Conservation (phyloP, 1,284 basidiomycete genomes). For the Phlebopus sp. region DNA sequence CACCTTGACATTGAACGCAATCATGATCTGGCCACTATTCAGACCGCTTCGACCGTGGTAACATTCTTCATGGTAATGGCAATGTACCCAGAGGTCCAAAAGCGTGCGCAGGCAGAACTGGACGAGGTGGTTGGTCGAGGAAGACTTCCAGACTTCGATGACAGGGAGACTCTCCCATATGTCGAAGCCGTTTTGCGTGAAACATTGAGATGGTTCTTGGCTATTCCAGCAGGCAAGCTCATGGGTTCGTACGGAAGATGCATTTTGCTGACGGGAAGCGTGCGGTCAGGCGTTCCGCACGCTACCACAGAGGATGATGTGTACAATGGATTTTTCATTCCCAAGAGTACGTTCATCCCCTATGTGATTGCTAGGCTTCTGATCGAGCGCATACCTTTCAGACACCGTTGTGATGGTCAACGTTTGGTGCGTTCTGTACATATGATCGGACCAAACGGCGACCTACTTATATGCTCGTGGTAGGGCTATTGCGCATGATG, state of each 20-base stretch:
- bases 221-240: background rate
- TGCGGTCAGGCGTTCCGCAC: background rate
- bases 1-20: background rate
- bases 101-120: conserved; percentile 32
- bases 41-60: conserved; percentile 13
- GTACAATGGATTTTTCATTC: too few species aligned
- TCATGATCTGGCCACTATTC: background rate
- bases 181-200: conserved; percentile 1
- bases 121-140: conserved; percentile 27
- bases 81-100: conserved; percentile 29
- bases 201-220: background rate
- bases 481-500: background rate
- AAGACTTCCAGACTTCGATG: too few species aligned
- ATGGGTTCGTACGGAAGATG: too few species aligned
- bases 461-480: too few species aligned
- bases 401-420: too few species aligned
- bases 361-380: too few species aligned
- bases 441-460: too few species aligned
- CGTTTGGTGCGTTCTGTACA: too few species aligned
- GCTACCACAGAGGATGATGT: background rate
- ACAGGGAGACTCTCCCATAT: too few species aligned
- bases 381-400: too few species aligned
- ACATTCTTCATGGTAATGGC: conserved; percentile 30
- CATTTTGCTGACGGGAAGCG: background rate
- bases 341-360: too few species aligned